Conservation (phyloP, 108 stramenopile species). For the Stephanodiscus triporus region DNA sequence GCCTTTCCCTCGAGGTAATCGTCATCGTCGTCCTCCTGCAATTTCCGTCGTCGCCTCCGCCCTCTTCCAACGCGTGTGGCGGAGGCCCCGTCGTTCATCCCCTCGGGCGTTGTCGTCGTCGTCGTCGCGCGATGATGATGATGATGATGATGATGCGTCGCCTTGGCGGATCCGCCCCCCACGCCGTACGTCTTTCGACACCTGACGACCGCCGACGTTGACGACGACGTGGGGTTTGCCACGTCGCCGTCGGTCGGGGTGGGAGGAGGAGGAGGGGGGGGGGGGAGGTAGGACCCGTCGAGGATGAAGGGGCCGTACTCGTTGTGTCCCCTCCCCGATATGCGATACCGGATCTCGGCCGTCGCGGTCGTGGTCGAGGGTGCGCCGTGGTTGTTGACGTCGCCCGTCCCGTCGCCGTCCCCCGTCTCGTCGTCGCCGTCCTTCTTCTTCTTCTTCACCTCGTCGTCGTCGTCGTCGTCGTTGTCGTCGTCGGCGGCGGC, state of each 20-base stretch:
- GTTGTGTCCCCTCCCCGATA: conserved; percentile 50
- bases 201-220: conserved; percentile 3
- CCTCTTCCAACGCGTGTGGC: not conserved
- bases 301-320: conserved; percentile 46
- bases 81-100: not conserved
- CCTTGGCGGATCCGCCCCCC: conserved; percentile 18
- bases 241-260: not conserved
- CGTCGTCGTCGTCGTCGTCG: not conserved
- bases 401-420: not conserved
- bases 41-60: conserved; percentile 24
- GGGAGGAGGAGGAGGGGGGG: not conserved
- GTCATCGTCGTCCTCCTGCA: conserved; percentile 15
- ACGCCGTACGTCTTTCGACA: conserved; percentile 34
- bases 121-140: not conserved
- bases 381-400: not conserved
- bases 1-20: conserved; percentile 41
- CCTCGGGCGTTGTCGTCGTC: not conserved
- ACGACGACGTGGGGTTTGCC: not conserved
- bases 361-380: not conserved
- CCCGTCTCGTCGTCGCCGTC: not conserved
- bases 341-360: not conserved
- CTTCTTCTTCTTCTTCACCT: not conserved
- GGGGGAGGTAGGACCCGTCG: conserved; percentile 28
- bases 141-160: not conserved
- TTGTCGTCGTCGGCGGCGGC: too few species aligned